Conservation (phyloP, 2,329 filamentous ascomycete species). For the Penicillium sp. region DNA sequence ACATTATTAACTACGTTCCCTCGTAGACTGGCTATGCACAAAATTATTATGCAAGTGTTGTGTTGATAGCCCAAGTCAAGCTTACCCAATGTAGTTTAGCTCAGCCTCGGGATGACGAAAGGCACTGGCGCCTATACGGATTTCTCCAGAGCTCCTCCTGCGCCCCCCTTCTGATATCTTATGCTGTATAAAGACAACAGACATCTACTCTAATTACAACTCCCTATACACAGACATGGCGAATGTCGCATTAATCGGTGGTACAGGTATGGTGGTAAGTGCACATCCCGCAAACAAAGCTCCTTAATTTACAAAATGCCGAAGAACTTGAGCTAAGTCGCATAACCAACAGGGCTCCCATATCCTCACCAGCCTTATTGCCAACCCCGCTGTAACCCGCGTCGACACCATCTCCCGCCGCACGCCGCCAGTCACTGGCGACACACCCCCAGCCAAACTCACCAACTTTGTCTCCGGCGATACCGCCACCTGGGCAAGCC, state of each 20-base stretch:
- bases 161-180: not conserved
- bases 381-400: slow-evolving; percentile 38
- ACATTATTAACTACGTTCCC: not conserved
- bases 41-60: not conserved
- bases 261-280: slow-evolving; percentile 53
- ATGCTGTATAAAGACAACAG: not conserved
- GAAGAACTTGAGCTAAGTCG: slow-evolving; percentile 10
- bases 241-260: slow-evolving; percentile 47
- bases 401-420: slow-evolving; percentile 50
- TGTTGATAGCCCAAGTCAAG: not conserved
- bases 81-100: not conserved
- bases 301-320: not conserved
- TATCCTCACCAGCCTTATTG: slow-evolving; percentile 62
- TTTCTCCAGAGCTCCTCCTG: no score
- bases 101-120: not conserved
- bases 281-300: not conserved
- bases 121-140: not conserved
- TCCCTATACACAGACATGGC: slow-evolving; percentile 38
- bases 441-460: slow-evolving; percentile 60
- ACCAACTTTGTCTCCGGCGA: slow-evolving; percentile 67
- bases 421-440: slow-evolving; percentile 40
- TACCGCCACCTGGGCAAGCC: slow-evolving; percentile 65
- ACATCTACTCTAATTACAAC: not conserved
- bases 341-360: slow-evolving; percentile 62
- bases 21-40: not conserved